Base-by-base conservation (phyloP, 2,329 filamentous ascomycete species). In the Colletotrichum euphorbiae region DNA sequence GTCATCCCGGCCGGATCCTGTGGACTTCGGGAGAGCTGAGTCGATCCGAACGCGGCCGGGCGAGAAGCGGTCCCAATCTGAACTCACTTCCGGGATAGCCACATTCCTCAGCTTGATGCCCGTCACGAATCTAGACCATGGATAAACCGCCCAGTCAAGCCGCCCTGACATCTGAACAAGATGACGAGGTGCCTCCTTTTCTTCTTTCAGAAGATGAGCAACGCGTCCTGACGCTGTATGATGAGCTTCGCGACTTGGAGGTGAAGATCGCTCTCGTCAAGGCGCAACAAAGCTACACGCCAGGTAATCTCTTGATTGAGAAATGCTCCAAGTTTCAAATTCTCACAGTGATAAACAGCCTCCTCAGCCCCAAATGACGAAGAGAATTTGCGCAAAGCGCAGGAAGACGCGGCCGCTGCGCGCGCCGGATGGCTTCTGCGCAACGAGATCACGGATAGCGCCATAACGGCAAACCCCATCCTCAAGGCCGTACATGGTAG, bases 401-500 rank as follows among this genome's bases (percentile, higher is more conserved):
- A 93, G 77, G 83, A 84, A 61, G 89, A 89, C 57, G 85, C 93
- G 21, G 83, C 95, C 33, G 87, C 93, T 72, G 88, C 92, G 28
- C 89, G 89, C 74, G 89, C 92, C 62, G 84, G 85, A 66, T 92
- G 93, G 77, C 84, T 88, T 45, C 83, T 95, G 63, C 89, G 89
- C 70, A 90, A 90, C 76, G 89, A 89, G 69, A 89, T 92, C 21
- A 83, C 90, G 21, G 88, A 91, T 69, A 89, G 85, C 52, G 88
- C 93, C 60, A 79, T 96, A 71, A 88, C 89, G 72, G 89, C 90
- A 64, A 91, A 93, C 73, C 93, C 93, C 7, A 89, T 92, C 45
- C 81, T 97, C 65, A 93, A 92, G 74, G 91, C 93, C 6, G 89
- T 95, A 43, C 92, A 97, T 76, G 82, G 87, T 68, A 89, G 89